Conservation (phyloP, 176 grass and related monocot genomes). For the Ensete glaucum region DNA sequence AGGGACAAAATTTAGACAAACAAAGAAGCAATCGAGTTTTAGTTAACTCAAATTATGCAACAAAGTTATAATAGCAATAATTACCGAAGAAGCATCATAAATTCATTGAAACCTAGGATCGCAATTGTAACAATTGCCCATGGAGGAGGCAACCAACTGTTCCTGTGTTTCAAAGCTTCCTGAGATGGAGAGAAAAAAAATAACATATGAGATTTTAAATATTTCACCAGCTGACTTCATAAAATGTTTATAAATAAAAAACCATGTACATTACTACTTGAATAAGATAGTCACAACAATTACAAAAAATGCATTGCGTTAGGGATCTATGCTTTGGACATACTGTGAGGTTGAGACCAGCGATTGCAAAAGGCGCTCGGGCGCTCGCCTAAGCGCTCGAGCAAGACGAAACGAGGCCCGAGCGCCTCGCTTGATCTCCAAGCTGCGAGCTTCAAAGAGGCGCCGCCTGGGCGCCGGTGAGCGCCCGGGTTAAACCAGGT, state of each 20-base stretch:
- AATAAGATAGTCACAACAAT: too few relatives aligned
- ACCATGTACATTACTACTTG: neutral
- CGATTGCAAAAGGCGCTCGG: too few relatives aligned
- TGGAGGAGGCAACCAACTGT: conserved; percentile 49
- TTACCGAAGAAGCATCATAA: conserved; percentile 80
- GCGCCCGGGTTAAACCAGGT: too few relatives aligned
- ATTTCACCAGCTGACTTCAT: neutral
- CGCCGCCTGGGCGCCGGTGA: too few relatives aligned
- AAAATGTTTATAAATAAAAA: neutral
- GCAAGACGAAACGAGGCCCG: too few relatives aligned
- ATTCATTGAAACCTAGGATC: conserved; percentile 71
- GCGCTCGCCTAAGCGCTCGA: too few relatives aligned
- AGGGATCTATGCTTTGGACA: too few relatives aligned
- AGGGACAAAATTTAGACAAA: neutral
- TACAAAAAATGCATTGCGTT: too few relatives aligned
- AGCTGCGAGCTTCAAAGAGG: too few relatives aligned
- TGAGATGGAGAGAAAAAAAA: conserved; percentile 18
- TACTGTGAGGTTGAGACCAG: too few relatives aligned
- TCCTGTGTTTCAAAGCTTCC: conserved; percentile 53
- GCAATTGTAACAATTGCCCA: conserved; percentile 65
- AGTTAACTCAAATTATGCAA: conserved; percentile 23
- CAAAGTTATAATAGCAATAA: conserved; percentile 11
- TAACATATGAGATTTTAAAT: neutral
- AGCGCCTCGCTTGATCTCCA: too few relatives aligned
- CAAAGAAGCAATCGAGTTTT: neutral